phyloP scores from a whole-genome alignment of 495 filamentous ascomycete species.

The Penicillium waksmanii region DNA sequence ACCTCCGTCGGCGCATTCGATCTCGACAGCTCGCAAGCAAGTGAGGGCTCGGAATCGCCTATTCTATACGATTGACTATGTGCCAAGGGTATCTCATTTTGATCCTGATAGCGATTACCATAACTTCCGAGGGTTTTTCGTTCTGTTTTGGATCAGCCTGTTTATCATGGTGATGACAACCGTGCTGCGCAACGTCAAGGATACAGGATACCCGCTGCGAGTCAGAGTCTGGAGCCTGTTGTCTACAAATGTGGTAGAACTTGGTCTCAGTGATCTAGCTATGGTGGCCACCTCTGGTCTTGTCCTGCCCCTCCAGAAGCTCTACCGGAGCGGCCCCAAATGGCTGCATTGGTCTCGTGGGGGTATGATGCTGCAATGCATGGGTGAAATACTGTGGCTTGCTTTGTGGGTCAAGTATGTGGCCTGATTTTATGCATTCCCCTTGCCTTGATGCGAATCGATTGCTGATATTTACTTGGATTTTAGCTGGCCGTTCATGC shows the following conservation, averaged over 20 bases:
- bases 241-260: conserved; percentile 82
- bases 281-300: conserved; percentile 81
- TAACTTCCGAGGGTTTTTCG: conserved; percentile 96
- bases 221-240: conserved; percentile 86
- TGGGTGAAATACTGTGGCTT: conserved; percentile 81
- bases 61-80: conserved; percentile 95
- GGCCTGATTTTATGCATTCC: background rate
- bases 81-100: conserved; percentile 93
- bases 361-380: conserved; percentile 80
- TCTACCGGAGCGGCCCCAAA: conserved; percentile 60
- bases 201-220: conserved; percentile 83
- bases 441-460: background rate
- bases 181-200: conserved; percentile 87
- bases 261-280: conserved; percentile 77
- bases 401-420: conserved; percentile 77
- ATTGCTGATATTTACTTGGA: background rate
- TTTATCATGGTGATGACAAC: conserved; percentile 97
- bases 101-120: conserved; percentile 89
- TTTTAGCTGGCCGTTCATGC: conserved; percentile 74
- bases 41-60: conserved; percentile 82
- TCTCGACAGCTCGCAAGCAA: conserved; percentile 83
- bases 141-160: conserved; percentile 94
- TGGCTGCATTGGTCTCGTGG: conserved; percentile 72
- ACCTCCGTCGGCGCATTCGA: conserved; percentile 82
- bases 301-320: conserved; percentile 71